Percentiles rank a stretch among this genome's conserved stretches.
Conservation (phyloP, 2,329 filamentous ascomycete genomes). For the Ambrosiella cleistominuta region DNA sequence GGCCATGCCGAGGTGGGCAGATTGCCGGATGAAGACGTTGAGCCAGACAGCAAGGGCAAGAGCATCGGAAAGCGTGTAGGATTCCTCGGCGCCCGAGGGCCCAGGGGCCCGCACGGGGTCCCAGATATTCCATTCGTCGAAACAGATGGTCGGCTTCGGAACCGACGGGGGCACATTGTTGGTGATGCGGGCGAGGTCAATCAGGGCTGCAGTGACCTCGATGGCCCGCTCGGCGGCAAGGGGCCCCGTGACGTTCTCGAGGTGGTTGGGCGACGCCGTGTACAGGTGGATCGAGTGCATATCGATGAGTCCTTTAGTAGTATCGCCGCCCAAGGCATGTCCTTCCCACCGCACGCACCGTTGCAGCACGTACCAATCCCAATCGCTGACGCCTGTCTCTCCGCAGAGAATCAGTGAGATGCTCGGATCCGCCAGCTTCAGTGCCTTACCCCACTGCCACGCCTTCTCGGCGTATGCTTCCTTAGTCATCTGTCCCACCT, state of each 20-base stretch:
- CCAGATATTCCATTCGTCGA: slow-evolving; percentile 79
- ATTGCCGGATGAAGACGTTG: slow-evolving; percentile 60
- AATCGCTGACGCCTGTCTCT: slow-evolving; percentile 47
- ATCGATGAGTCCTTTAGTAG: slow-evolving; percentile 37
- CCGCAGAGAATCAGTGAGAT: slow-evolving; percentile 59
- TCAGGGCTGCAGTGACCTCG: slow-evolving; percentile 47
- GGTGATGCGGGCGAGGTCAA: slow-evolving; percentile 57
- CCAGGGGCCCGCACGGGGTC: slow-evolving; percentile 55
- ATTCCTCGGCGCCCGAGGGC: slow-evolving; percentile 52
- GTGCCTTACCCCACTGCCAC: slow-evolving; percentile 53
- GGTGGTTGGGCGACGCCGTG: slow-evolving; percentile 38
- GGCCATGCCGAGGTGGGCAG: slow-evolving; percentile 55
- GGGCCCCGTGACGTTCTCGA: slow-evolving; percentile 35
- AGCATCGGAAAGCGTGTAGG: slow-evolving; percentile 56
- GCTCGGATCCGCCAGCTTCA: slow-evolving; percentile 53
- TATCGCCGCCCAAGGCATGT: slow-evolving; percentile 20
- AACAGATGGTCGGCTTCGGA: slow-evolving; percentile 55
- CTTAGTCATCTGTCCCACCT: slow-evolving; percentile 51
- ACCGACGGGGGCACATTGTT: slow-evolving; percentile 41
- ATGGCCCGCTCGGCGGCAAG: slow-evolving; percentile 56
- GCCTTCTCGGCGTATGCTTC: slow-evolving; percentile 53
- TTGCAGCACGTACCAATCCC: slow-evolving; percentile 59
- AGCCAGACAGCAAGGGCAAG: slow-evolving; percentile 59
- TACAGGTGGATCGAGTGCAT: slow-evolving; percentile 74
- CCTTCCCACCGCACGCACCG: slow-evolving; percentile 36